Percentiles rank a stretch among this genome's conserved stretches.
Conservation (phyloP, 495 filamentous ascomycete species). For the Lasiosphaeria hispida region DNA sequence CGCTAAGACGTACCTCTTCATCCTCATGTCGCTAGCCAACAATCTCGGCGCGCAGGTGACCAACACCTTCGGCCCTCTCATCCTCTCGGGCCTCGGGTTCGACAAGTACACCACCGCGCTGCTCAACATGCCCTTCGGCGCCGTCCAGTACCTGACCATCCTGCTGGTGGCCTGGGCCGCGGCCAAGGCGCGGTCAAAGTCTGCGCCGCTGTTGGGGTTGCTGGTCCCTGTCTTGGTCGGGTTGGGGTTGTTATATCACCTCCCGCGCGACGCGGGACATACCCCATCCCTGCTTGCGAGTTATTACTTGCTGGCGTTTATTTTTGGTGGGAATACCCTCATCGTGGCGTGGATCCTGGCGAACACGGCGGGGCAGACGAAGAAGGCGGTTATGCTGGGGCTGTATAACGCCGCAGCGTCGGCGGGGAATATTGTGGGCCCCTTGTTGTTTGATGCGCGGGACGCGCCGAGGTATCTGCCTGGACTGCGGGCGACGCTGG, state of each 20-base stretch:
- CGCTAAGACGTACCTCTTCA: slow-evolving; percentile 48
- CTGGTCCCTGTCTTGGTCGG: slow-evolving; percentile 57
- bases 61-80: slow-evolving; percentile 59
- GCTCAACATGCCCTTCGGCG: slow-evolving; percentile 63
- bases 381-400: slow-evolving; percentile 58
- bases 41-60: slow-evolving; percentile 62
- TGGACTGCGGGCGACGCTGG: slow-evolving; percentile 54
- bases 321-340: slow-evolving; percentile 54
- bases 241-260: slow-evolving; percentile 52
- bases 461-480: slow-evolving; percentile 60
- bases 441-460: slow-evolving; percentile 59
- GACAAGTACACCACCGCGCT: slow-evolving; percentile 59
- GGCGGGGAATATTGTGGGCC: slow-evolving; percentile 66
- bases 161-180: slow-evolving; percentile 54
- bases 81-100: slow-evolving; percentile 58
- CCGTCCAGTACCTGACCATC: slow-evolving; percentile 56
- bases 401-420: slow-evolving; percentile 61
- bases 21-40: slow-evolving; percentile 54
- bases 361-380: slow-evolving; percentile 72
- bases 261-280: slow-evolving; percentile 42
- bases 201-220: slow-evolving; percentile 45
- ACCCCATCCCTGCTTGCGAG: slow-evolving; percentile 52
- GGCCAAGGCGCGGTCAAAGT: slow-evolving; percentile 51
- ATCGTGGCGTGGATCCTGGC: slow-evolving; percentile 49
- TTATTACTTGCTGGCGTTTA: slow-evolving; percentile 62